Percentiles rank a stretch among this genome's conserved stretches.
phyloP scores from a whole-genome alignment of 495 filamentous ascomycete species.

The Xeromyces bisporus region DNA sequence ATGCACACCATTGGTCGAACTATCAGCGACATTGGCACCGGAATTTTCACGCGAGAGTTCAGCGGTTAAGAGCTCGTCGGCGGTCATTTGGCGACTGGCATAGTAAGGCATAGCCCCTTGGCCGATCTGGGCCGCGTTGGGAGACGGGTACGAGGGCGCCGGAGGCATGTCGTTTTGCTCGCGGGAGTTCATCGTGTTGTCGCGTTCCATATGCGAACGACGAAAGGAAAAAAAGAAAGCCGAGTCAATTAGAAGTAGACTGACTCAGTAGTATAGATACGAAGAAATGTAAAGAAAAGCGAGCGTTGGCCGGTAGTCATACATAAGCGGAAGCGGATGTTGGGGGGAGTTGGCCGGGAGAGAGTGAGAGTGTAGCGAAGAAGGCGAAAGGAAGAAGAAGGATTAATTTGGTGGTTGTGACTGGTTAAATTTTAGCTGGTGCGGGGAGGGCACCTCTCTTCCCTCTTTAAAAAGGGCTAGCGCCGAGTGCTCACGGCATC shows the following conservation, averaged over 20 bases:
- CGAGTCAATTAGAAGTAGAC: constrained; percentile 6
- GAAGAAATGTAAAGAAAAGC: constrained; percentile 4
- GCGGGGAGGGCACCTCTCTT: constrained; percentile 8
- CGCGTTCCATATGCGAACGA: too few species aligned
- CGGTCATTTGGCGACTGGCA: constrained; percentile 28
- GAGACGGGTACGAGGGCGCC: constrained; percentile 31
- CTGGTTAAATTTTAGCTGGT: constrained; percentile 24
- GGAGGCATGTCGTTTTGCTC: constrained; percentile 33
- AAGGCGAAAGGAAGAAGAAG: neutral
- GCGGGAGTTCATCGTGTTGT: constrained; percentile 24
- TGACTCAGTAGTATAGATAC: constrained; percentile 11
- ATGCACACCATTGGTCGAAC: constrained; percentile 24
- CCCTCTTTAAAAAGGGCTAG: constrained; percentile 23
- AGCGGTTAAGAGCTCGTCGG: constrained; percentile 29
- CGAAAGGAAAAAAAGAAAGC: too few species aligned
- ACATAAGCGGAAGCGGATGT: constrained; percentile 17
- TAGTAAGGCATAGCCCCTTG: constrained; percentile 32
- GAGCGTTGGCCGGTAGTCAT: constrained; percentile 19
- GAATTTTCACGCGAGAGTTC: constrained; percentile 31
- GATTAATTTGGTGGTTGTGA: constrained; percentile 1
- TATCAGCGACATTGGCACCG: constrained; percentile 24
- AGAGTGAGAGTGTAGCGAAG: neutral
- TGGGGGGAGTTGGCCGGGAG: constrained; percentile 9
- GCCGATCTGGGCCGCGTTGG: constrained; percentile 31
- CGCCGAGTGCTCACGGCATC: constrained; percentile 20